Evolutionary conservation across 2,329 filamentous ascomycete genomes (phyloP).

Genomic region (Colletotrichum australisinense): DNA sequence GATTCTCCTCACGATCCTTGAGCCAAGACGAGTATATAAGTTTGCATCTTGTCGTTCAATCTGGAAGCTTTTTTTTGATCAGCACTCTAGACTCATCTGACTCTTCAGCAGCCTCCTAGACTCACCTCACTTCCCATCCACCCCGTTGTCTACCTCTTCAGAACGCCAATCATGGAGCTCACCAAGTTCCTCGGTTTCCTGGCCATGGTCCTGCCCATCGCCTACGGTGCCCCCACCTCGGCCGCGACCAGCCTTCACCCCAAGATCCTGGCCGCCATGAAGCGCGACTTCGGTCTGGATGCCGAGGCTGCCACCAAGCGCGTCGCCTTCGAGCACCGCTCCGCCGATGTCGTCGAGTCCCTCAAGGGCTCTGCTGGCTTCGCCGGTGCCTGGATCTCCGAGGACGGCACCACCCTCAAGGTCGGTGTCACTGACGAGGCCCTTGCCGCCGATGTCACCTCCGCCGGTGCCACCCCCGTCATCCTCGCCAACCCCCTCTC

Average conservation of each 20-base stretch:
- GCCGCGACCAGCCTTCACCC: constrained; percentile 50
- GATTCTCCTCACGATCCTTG: constrained; percentile 2
- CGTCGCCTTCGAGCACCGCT: constrained; percentile 50
- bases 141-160: constrained; percentile 36
- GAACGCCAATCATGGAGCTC: constrained; percentile 49
- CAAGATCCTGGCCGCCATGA: constrained; percentile 54
- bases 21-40: constrained; percentile 14
- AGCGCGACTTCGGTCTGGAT: constrained; percentile 54
- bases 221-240: constrained; percentile 51
- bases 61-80: not conserved
- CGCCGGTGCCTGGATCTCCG: constrained; percentile 51
- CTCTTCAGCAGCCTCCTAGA: not conserved
- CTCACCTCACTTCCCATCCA: constrained; percentile 19
- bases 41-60: not conserved
- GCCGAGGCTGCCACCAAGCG: constrained; percentile 50
- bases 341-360: constrained; percentile 50
- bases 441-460: constrained; percentile 47
- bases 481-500: constrained; percentile 48
- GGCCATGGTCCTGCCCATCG: constrained; percentile 51
- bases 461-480: constrained; percentile 48
- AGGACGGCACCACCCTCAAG: constrained; percentile 47
- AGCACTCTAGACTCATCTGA: constrained; percentile 16
- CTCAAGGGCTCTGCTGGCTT: constrained; percentile 47
- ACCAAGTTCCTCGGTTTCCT: constrained; percentile 50
- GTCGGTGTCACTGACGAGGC: constrained; percentile 51